Evolutionary conservation across 352 stramenopile species (phyloP), one percentile per base, ranked within the genome.

Genomic region (Pythium sp.): DNA sequence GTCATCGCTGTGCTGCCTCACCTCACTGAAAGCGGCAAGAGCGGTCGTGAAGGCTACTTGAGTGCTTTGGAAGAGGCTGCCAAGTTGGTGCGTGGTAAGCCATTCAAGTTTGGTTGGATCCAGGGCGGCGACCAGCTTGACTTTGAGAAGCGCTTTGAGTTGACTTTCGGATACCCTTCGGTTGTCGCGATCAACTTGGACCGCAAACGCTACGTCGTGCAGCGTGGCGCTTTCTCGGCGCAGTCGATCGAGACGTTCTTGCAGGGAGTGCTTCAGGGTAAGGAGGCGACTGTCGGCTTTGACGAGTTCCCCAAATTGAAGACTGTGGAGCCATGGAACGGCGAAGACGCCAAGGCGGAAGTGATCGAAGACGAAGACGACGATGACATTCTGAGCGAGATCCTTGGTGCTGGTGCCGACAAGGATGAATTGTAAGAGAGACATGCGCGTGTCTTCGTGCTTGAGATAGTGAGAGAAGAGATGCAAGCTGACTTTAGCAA

Each of bases 161-260:
- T 98, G 22, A 96, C 87, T 9, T 98, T 98, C 65, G 92, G 91
- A 22, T 97, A 94, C 72, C 94, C 94, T 30, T 94, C 93, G 54
- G 70, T 98, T 15, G 84, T 97, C 28, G 93, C 91, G 20, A 76
- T 98, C 54, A 96, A 91, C 68, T 43, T 97, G 36, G 86, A 95
- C 41, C 89, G 89, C 68, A 88, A 95, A 69, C 86, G 79, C 58
- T 95, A 90, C 65, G 78, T 93, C 15, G 87, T 96, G 51, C 86
- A 96, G 76, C 84, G 84, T 32, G 84, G 85, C 12, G 76, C 89
- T 9, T 94, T 95, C 69, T 79, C 81, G 20, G 66, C 80, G 6
- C 77, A 83, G 32, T 81, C 82, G 20, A 95, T 96, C 49, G 75
- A 68, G n/a, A 73, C 78, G 46, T 97, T 95, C 63, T 67, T 97